These are phyloP conservation scores for Amanita muscaria DNA, from an alignment of 768 basidiomycete species.

Conservation along the genomic window DNA sequence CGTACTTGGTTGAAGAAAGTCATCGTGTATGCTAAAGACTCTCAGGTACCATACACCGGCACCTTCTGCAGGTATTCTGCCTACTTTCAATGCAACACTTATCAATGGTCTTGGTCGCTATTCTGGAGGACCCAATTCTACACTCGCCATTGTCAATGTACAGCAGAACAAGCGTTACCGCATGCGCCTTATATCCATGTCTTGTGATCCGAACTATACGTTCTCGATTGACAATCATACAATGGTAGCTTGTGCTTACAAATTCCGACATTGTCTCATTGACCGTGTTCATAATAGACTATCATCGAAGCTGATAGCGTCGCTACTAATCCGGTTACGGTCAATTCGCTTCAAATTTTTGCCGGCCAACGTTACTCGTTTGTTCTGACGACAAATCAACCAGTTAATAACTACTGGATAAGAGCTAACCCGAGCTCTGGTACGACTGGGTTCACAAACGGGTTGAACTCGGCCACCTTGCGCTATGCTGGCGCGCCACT, in stretches of 20 bases:
- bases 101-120: constrained; percentile 48
- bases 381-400: constrained; percentile 29
- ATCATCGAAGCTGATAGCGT: constrained; percentile 35
- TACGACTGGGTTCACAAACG: constrained; percentile 19
- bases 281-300: constrained; percentile 13
- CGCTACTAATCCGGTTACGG: constrained; percentile 21
- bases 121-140: constrained; percentile 27
- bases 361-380: constrained; percentile 39
- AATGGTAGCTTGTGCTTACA: constrained; percentile 15
- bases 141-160: constrained; percentile 41
- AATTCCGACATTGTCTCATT: background rate
- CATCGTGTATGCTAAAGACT: background rate
- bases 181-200: constrained; percentile 42
- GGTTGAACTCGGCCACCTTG: constrained; percentile 46
- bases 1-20: too few species aligned
- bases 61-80: constrained; percentile 13
- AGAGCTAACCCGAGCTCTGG: constrained; percentile 25
- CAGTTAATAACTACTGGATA: constrained; percentile 37
- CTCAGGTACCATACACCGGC: constrained; percentile 30
- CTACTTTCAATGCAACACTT: constrained; percentile 30
- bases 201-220: constrained; percentile 37
- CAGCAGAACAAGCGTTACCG: constrained; percentile 35
- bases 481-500: constrained; percentile 36
- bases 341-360: constrained; percentile 34
- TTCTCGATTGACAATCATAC: constrained; percentile 39